Base-by-base conservation (phyloP, 805 yeast species). In the Candida xiaguanensis region DNA sequence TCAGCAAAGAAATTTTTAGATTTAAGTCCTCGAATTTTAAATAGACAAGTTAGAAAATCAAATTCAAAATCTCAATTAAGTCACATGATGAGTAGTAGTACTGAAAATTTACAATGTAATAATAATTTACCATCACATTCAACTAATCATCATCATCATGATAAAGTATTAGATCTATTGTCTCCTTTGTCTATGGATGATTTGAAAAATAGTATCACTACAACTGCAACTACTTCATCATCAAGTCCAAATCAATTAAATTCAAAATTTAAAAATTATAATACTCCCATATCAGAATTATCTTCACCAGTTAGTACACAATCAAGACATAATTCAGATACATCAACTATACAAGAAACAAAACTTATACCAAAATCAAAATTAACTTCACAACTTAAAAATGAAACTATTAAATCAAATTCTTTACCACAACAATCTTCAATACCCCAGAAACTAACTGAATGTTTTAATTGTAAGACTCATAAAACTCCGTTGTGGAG, bases 401-500 rank as follows among this genome's bases (percentile, higher is more conserved):
- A 33, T 23, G 31, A 28, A 11, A 25, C 8, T 26, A 15, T 28
- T 14, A 28, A 28, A 16, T 13, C 18, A 5, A 15, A 5, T 28
- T 28, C 42, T 4, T 14, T 27, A 15, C 25, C 43, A 6, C 28
- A 20, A 11, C 23, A 31, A 12, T 11, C 39, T 5, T 26, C 39
- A 13, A 22, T 39, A 8, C 15, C 24, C 8, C 30, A 33, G n/a
- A 32, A 38, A 22, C 26, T 31, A 13, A 38, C 39, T n/a, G 42
- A 41, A 45, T 78, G 85, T 53, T 64, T 61, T 42, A 78, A 78
- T 55, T 78, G 85, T 53, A 72, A 74, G 31, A 78, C 85, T 1
- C 55, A 70, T 2, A 78, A 75, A 42, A 78, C 85, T 0, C 85
- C 85, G 0, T 59, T 78, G 15, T 78, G 85, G 85, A 59, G 85